Percentiles rank a stretch among this genome's conserved stretches.
phyloP scores from a whole-genome alignment of 768 basidiomycete genomes.

The Phallus indusiatus region DNA sequence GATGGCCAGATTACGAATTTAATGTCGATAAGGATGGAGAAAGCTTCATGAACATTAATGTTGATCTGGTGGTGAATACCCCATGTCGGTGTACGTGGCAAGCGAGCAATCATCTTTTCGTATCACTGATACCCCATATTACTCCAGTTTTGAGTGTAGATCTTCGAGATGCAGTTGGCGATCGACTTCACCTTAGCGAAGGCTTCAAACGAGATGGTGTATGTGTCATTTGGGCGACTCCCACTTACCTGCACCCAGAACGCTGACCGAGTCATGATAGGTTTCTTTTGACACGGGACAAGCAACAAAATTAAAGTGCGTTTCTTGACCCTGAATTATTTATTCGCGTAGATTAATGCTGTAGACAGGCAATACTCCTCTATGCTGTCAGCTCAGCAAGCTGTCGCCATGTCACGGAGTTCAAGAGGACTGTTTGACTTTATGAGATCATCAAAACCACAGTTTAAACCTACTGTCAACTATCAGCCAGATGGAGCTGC shows the following conservation, averaged over 20 bases:
- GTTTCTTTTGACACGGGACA: slow-evolving; percentile 76
- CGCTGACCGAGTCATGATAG: slow-evolving; percentile 25
- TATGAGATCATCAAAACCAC: slow-evolving; percentile 28
- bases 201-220: slow-evolving; percentile 82
- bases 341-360: background rate
- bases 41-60: slow-evolving; percentile 72
- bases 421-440: slow-evolving; percentile 68
- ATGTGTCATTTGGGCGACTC: slow-evolving; percentile 17
- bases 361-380: slow-evolving; percentile 49
- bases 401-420: slow-evolving; percentile 59
- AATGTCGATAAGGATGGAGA: slow-evolving; percentile 60
- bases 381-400: slow-evolving; percentile 59
- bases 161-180: slow-evolving; percentile 87
- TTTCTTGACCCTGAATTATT: background rate
- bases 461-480: slow-evolving; percentile 67
- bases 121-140: background rate
- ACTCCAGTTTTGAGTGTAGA: slow-evolving; percentile 73
- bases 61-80: slow-evolving; percentile 90
- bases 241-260: background rate
- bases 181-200: slow-evolving; percentile 74
- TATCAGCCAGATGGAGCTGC: slow-evolving; percentile 60
- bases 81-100: slow-evolving; percentile 75
- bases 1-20: slow-evolving; percentile 87
- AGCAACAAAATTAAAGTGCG: slow-evolving; percentile 60
- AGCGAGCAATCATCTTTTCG: background rate